Conservation (phyloP, 1,284 basidiomycete genomes). For the Papiliotrema terrestris region DNA sequence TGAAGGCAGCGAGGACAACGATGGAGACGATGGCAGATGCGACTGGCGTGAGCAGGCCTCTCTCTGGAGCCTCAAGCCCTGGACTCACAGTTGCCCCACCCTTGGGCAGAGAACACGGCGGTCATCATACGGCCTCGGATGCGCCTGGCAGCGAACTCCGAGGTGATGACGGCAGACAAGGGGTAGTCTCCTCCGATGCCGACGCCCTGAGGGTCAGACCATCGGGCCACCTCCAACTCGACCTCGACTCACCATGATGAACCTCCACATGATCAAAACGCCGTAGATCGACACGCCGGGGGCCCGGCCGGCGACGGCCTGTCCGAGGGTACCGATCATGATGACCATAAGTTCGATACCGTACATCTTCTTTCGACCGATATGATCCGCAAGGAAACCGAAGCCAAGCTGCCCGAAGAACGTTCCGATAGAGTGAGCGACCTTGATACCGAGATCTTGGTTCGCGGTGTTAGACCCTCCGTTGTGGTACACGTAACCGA, state of each 20-base stretch:
- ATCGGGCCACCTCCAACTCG: too few relatives aligned
- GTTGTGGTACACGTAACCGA: conserved; percentile 68
- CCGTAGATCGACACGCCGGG: conserved; percentile 66
- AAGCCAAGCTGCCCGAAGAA: conserved; percentile 52
- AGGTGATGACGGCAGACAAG: conserved; percentile 54
- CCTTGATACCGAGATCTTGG: conserved; percentile 67
- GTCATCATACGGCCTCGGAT: conserved; percentile 58
- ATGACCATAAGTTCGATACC: conserved; percentile 51
- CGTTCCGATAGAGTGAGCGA: conserved; percentile 57
- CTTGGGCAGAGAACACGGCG: conserved; percentile 53
- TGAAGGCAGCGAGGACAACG: conserved; percentile 67
- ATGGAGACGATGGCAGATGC: conserved; percentile 64
- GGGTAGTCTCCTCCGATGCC: conserved; percentile 59
- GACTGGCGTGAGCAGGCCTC: conserved; percentile 1
- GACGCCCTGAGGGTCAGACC: conserved; percentile 11
- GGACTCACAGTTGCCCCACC: conserved; percentile 52
- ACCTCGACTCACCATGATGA: conserved; percentile 58
- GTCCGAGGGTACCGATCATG: conserved; percentile 46
- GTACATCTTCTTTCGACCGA: conserved; percentile 53
- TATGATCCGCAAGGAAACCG: conserved; percentile 50
- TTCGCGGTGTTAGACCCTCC: conserved; percentile 51
- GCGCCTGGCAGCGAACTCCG: conserved; percentile 69
- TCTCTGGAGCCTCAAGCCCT: not conserved
- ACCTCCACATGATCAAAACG: conserved; percentile 65
- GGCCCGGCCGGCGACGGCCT: conserved; percentile 58